Evolutionary conservation across 768 basidiomycete species (phyloP).

Genomic region (Rhizopogon vesiculosus): DNA sequence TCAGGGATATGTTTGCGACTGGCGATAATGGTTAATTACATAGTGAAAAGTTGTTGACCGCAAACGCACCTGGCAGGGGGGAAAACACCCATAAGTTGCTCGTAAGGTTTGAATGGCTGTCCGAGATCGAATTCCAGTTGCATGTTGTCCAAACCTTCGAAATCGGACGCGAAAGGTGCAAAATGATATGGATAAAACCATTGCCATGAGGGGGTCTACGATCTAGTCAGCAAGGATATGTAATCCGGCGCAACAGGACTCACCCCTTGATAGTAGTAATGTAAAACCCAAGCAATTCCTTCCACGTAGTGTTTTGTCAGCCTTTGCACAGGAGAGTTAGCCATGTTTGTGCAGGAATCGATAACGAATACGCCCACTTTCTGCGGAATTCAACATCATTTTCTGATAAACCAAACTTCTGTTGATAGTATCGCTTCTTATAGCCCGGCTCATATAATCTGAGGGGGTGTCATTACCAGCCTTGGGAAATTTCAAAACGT

Average conservation of each 20-base stretch:
- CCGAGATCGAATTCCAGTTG: constrained; percentile 76
- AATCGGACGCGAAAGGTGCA: constrained; percentile 96
- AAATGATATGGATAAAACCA: constrained; percentile 99
- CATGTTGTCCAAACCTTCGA: constrained; percentile 73
- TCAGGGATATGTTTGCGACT: constrained; percentile 88
- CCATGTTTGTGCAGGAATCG: neutral
- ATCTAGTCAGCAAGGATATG: constrained; percentile 3
- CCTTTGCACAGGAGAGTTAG: constrained; percentile 34
- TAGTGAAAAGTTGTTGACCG: neutral
- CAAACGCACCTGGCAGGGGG: constrained; percentile 76
- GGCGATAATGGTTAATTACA: constrained; percentile 2
- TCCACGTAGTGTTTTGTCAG: constrained; percentile 85
- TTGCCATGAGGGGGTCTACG: constrained; percentile 88
- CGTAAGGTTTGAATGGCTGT: constrained; percentile 92
- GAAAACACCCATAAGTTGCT: constrained; percentile 98
- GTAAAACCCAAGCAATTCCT: constrained; percentile 92
- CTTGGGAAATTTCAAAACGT: neutral
- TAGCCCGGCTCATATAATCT: constrained; percentile 98
- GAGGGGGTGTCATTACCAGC: constrained; percentile 3
- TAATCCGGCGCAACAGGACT: constrained; percentile 17
- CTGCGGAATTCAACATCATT: constrained; percentile 70
- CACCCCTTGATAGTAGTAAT: constrained; percentile 99
- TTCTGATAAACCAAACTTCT: constrained; percentile 81
- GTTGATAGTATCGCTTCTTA: constrained; percentile 88
- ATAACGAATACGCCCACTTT: constrained; percentile 41